Conservation (phyloP, 1,139 yeast species). For the Candida sp. region DNA sequence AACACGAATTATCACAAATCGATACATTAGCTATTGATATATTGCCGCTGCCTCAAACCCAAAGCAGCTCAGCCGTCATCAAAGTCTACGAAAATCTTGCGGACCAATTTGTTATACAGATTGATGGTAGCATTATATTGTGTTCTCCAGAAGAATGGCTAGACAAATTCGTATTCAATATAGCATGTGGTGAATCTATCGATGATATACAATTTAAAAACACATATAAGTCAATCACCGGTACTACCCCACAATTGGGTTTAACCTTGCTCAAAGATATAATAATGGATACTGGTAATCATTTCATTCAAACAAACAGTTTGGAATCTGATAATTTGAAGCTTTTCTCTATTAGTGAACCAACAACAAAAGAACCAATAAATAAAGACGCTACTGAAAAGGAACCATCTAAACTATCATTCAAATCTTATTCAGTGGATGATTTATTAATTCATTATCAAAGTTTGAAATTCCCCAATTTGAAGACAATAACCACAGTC, state of each 20-base stretch:
- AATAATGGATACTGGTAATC: conserved; percentile 22
- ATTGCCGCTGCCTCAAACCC: conserved; percentile 4
- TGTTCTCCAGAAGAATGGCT: conserved; percentile 12
- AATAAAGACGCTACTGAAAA: neutral
- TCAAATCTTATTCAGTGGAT: neutral
- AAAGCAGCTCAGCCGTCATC: conserved; percentile 2
- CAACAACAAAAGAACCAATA: neutral
- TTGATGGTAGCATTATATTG: conserved; percentile 8
- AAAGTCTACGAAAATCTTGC: conserved; percentile 6
- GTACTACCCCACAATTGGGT: conserved; percentile 2
- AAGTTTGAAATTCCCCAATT: neutral
- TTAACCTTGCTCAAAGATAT: conserved; percentile 20
- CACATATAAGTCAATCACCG: conserved; percentile 4
- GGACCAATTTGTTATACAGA: conserved; percentile 7
- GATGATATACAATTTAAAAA: conserved; percentile 5
- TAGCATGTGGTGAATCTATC: neutral
- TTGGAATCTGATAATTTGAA: conserved; percentile 10
- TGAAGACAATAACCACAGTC: neutral
- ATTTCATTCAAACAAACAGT: conserved; percentile 13
- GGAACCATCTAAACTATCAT: neutral
- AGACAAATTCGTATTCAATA: conserved; percentile 1
- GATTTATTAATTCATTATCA: neutral
- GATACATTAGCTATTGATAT: conserved; percentile 13
- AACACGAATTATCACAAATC: conserved; percentile 11
- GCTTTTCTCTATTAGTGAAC: conserved; percentile 7